Evolutionary conservation across 2,329 filamentous ascomycete species (phyloP).

Genomic region (Cercospora zeina): DNA sequence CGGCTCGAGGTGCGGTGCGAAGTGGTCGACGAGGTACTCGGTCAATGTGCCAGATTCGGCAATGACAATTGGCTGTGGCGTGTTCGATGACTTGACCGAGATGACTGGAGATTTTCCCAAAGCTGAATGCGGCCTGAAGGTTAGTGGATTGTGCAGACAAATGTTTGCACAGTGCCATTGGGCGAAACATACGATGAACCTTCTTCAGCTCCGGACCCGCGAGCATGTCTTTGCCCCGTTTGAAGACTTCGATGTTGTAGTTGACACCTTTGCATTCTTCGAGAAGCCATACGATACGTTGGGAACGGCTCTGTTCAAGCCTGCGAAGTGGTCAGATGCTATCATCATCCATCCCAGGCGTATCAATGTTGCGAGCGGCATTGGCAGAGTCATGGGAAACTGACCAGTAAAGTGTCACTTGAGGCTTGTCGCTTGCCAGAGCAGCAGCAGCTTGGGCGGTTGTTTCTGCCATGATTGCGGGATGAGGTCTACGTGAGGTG

Average conservation of each 20-base stretch:
- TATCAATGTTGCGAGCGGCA: background rate
- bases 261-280: constrained; percentile 72
- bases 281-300: constrained; percentile 81
- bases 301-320: constrained; percentile 79
- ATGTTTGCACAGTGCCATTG: too few species aligned
- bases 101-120: constrained; percentile 85
- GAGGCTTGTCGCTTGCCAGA: constrained; percentile 42
- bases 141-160: background rate
- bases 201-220: constrained; percentile 75
- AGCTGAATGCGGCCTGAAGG: constrained; percentile 37
- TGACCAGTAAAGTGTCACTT: constrained; percentile 66
- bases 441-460: constrained; percentile 25
- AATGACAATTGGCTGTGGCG: constrained; percentile 59
- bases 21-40: constrained; percentile 76
- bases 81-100: constrained; percentile 56
- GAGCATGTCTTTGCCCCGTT: constrained; percentile 63
- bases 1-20: constrained; percentile 55
- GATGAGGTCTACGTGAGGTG: constrained; percentile 3
- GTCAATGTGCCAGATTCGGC: constrained; percentile 80
- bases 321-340: constrained; percentile 48
- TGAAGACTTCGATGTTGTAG: constrained; percentile 79
- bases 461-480: constrained; percentile 26
- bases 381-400: constrained; percentile 16
- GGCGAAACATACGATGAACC: constrained; percentile 57
- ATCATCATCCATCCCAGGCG: background rate